A percentile compares a stretch with the other conserved stretches of the same genome.
Conservation (phyloP, 2,329 filamentous ascomycete genomes). For the Leptographium wingfieldii region DNA sequence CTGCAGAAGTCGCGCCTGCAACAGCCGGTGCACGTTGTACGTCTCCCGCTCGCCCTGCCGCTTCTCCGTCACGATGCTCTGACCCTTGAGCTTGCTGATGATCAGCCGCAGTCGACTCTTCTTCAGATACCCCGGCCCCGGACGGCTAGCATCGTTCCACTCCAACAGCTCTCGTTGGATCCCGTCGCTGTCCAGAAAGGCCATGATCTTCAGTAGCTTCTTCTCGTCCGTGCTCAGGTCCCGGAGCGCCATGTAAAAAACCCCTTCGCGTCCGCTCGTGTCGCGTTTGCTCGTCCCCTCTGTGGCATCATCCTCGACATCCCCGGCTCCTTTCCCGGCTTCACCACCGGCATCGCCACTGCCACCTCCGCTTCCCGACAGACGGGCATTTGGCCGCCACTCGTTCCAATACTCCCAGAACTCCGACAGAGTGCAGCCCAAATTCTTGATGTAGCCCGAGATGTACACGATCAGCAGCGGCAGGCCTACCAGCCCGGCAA, state of each 20-base stretch:
- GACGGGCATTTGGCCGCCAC: slow-evolving; percentile 5
- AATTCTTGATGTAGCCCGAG: slow-evolving; percentile 10
- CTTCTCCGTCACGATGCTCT: slow-evolving; percentile 7
- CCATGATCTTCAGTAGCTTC: slow-evolving; percentile 10
- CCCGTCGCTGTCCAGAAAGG: slow-evolving; percentile 10
- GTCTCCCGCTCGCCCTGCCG: slow-evolving; percentile 5
- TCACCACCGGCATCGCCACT: background rate
- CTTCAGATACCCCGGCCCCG: slow-evolving; percentile 5
- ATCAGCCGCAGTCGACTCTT: slow-evolving; percentile 7
- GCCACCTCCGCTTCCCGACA: background rate
- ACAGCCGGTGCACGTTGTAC: slow-evolving; percentile 8
- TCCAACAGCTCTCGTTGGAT: slow-evolving; percentile 10
- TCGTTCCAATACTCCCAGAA: slow-evolving; percentile 13
- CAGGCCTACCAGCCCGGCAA: slow-evolving; percentile 5
- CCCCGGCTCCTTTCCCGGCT: background rate
- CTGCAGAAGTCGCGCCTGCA: slow-evolving; percentile 7
- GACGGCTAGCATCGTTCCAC: slow-evolving; percentile 4
- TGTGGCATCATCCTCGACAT: background rate
- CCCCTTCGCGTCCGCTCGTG: slow-evolving; percentile 1
- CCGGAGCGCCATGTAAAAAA: slow-evolving; percentile 5
- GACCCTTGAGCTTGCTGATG: slow-evolving; percentile 10
- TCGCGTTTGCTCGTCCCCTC: background rate
- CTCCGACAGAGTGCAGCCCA: slow-evolving; percentile 7
- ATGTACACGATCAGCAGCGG: slow-evolving; percentile 11
- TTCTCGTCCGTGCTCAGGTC: slow-evolving; percentile 9